Evolutionary conservation across 2,329 filamentous ascomycete genomes (phyloP), one percentile per base, ranked within the genome.

Genomic region (Stagonosporopsis tanaceti): DNA sequence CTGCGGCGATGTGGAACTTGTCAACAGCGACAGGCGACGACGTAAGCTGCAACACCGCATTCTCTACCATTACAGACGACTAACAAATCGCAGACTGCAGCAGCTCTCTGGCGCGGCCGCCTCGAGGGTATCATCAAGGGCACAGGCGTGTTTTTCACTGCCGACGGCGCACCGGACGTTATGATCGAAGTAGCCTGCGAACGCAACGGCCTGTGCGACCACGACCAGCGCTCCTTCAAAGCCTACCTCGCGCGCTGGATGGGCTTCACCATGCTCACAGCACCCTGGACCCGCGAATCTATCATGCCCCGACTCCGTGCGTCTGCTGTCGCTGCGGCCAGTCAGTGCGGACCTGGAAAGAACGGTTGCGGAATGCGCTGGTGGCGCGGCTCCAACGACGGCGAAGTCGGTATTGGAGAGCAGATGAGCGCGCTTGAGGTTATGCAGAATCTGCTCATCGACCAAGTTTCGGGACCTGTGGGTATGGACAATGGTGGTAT

Each of bases 401-500:
- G 79, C 20, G 76, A 73, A 14, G 73, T 73, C 22, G 84, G 85
- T 28, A 83, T 85, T 14, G 84, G 84, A 27, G 82, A 87, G 71
- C 82, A 86, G 72, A 86, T 87, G 84, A 79, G 79, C 53, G 84
- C 81, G 3, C 73, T 87, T 11, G 83, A 84, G 55, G 80, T 83
- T 39, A 77, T 87, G 61, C 77, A 83, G 74, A 76, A 47, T 74
- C 78, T 81, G n/a, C 69, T 81, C 2, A 52, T 76, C 27, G 56
- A 63, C 27, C 50, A 70, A 35, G 70, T 71, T 8, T 37, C 66
- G 9, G 71, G 70, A 6, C 72, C 72, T 4, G 73, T 85, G 2
- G 81, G 79, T 17, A 80, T 83, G 60, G 62, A 65, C 0, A 85
- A 80, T 6, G 85, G 85, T 46, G 84, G 84, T 35, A 84, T 79